Conservation (phyloP, 305 asterid species). For the Euphrasia arctica region DNA sequence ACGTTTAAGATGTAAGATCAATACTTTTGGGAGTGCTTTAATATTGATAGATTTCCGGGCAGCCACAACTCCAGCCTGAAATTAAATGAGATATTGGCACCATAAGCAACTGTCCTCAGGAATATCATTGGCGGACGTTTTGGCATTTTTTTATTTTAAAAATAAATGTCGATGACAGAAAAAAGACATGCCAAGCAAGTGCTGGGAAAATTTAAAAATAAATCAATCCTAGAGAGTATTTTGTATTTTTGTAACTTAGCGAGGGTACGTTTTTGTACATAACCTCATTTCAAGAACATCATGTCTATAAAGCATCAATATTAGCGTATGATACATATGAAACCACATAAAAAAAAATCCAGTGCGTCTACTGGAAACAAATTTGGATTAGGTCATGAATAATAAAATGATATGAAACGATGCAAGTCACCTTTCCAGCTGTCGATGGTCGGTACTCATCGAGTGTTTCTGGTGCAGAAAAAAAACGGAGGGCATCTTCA, state of each 20-base stretch:
- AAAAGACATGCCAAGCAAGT: neutral
- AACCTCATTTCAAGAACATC: no score
- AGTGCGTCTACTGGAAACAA: constrained; percentile 2
- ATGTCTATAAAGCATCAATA: neutral
- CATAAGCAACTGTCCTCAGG: constrained; percentile 3
- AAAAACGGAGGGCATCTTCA: constrained; percentile 73
- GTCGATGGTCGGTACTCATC: constrained; percentile 74
- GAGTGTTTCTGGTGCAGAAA: constrained; percentile 76
- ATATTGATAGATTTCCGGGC: constrained; percentile 73
- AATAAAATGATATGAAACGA: constrained; percentile 12
- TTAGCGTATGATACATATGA: constrained; percentile 9
- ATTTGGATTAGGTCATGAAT: constrained; percentile 9
- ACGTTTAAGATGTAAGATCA: constrained; percentile 87
- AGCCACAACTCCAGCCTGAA: constrained; percentile 69
- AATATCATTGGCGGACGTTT: neutral
- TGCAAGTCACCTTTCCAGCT: constrained; percentile 52
- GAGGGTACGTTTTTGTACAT: neutral
- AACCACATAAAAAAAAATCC: neutral
- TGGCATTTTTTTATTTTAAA: neutral
- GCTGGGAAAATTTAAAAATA: neutral
- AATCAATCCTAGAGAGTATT: neutral
- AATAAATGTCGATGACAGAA: neutral
- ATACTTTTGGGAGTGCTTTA: constrained; percentile 71
- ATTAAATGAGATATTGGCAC: constrained; percentile 13
- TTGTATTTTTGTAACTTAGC: neutral